Evolutionary conservation across 805 yeast species (phyloP), one percentile per base, ranked within the genome.

Genomic region (Phaffomyces opuntiae): DNA sequence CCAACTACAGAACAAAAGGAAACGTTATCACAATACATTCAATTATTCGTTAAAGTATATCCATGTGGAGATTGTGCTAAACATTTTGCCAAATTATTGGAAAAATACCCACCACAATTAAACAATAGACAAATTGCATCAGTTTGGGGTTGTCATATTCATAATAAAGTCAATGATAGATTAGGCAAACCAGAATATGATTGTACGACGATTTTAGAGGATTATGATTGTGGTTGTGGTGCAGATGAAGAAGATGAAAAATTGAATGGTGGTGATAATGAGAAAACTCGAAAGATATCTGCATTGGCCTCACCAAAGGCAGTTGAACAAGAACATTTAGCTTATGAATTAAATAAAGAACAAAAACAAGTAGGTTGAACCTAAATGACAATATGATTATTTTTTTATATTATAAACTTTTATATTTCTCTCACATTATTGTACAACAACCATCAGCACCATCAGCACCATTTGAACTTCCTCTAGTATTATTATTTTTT

Each of bases 41-140:
- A 77, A 21, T 68, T 87, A 33, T 93, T 90, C 67, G 89, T 93
- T 1, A 87, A 90, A 56, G 91, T 93, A 9, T 93, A 93, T 53
- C 99, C 99, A 0, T 91, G 98, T 66, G 96, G 96, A 4, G 97
- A 91, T 61, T 93, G 98, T 66, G 97, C 99, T 0, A 72, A 87
- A 52, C 98, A 93, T 64, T 93, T 93, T 64, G 83, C 77, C 52
- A 66, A 76, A 59, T 66, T 91, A 52, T 65, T 93, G 46, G 59
- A 69, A 46, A 73, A 83, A 55, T 81, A 70, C 57, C 98, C 99
- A 1, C 96, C 96, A 3, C 99, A 93, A 59, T 73, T 83, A 4
- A 70, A 78, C 8, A 74, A 84, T 21, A 73, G 96, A 47, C 79
- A 80, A 50, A 75, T 78, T 4, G 98, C 99, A 1, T 88, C 96